Evolutionary conservation across 2,329 filamentous ascomycete species (phyloP).

Genomic region (Paecilomyces fulvus): DNA sequence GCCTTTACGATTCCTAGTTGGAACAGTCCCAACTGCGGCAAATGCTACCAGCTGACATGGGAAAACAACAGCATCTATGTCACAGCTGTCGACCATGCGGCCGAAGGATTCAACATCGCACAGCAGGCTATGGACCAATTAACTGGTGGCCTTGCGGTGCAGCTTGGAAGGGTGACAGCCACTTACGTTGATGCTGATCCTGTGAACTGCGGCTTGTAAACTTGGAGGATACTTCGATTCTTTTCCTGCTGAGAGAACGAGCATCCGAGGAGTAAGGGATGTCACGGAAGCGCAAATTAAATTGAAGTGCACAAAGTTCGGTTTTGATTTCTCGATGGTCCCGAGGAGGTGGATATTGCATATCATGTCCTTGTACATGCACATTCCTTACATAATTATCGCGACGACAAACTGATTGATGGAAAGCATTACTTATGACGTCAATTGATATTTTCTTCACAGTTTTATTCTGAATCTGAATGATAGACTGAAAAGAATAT

Average conservation of each 20-base stretch:
- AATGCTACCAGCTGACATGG: slow-evolving; percentile 45
- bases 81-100: slow-evolving; percentile 40
- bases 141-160: slow-evolving; percentile 38
- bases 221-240: neutral
- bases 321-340: too few relatives aligned
- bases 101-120: slow-evolving; percentile 43
- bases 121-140: slow-evolving; percentile 41
- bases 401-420: neutral
- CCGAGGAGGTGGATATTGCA: neutral
- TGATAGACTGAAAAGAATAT: too few relatives aligned
- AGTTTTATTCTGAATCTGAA: too few relatives aligned
- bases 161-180: slow-evolving; percentile 34
- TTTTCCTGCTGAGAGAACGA: neutral
- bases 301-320: neutral
- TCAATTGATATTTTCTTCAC: too few relatives aligned
- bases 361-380: neutral
- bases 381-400: neutral
- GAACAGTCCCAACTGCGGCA: slow-evolving; percentile 43
- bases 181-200: slow-evolving; percentile 17
- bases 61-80: slow-evolving; percentile 38
- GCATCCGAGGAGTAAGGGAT: neutral
- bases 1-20: slow-evolving; percentile 40
- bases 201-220: slow-evolving; percentile 4
- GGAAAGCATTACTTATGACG: too few relatives aligned
- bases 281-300: neutral